Base-by-base conservation (phyloP, 441 rosid species). In the Aleurites moluccanus region DNA sequence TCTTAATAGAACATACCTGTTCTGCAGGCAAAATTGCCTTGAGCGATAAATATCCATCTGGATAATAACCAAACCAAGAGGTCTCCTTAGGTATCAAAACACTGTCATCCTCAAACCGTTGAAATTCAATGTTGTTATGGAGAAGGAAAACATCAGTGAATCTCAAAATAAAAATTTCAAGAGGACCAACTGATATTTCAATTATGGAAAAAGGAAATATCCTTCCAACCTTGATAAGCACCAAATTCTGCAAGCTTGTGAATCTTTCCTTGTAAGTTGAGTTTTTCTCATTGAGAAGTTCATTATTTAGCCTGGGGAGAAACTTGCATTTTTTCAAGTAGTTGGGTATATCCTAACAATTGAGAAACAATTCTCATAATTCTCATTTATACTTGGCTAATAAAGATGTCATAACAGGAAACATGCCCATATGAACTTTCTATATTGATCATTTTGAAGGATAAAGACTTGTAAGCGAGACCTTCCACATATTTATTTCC, bases 61-160 rank as follows among this genome's bases (percentile, higher is more conserved):
- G 83, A 71, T 88, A 96, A 80, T 88, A 93, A 74, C 99, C 97
- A 16, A 93, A 93, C 99, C 97, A 96, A 75, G 99, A 69, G 10
- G 96, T 96, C 80, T 96, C 97, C 87, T 80, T 89, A 2, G 99
- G 98, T 85, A 91, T 76, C 86, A 93, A 78, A 76, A 91, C 90
- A 0, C 69, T 86, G 77, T 96, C 99, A 2, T 85, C 72, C 81
- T 91, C 83, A 30, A 85, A 91, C 99, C 92, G 86, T 87, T 18
- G 74, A 73, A 59, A 52, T 64, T 11, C 60, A 73, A 71, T 28
- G 8, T 38, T 38, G 40, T 38, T 6, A 38, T 38, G 40, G 9
- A 38, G 16, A 49, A 67, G 14, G 16, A 53, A 21, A 30, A 21
- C 30, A 28, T 20, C 49, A 56, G 40, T 38, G 47, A 3, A 28